These are phyloP conservation scores for Suhomyces wounanorum DNA, from an alignment of 1,139 yeast genomes.

Conservation along the genomic window DNA sequence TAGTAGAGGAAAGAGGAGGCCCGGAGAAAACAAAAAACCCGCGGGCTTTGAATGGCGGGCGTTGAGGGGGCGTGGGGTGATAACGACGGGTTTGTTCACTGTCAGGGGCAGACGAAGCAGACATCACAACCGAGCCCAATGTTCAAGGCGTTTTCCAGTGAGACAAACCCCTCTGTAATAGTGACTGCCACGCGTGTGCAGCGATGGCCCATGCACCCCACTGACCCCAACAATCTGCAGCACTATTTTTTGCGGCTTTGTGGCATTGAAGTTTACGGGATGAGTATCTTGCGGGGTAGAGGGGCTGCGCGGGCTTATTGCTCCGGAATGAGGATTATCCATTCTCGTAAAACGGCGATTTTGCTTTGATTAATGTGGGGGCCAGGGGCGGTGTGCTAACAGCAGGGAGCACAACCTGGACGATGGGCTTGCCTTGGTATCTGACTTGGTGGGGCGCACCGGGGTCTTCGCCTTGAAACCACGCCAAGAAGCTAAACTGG, in stretches of 20 bases:
- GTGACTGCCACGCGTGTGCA: slow-evolving; percentile 1
- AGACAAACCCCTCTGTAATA: not conserved
- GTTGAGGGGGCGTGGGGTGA: not conserved
- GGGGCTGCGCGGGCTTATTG: slow-evolving; percentile 2
- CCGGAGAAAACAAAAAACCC: too few relatives aligned
- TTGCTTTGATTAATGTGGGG: not conserved
- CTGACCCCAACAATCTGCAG: slow-evolving; percentile 5
- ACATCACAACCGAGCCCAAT: not conserved
- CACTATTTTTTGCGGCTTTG: slow-evolving; percentile 1
- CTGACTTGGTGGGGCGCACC: not conserved
- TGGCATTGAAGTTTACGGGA: slow-evolving; percentile 5
- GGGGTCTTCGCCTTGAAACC: not conserved
- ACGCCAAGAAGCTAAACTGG: not conserved
- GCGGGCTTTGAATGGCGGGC: too few relatives aligned
- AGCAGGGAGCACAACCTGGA: not conserved
- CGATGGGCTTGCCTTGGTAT: not conserved
- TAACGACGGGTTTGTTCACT: not conserved
- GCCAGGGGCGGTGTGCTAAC: not conserved
- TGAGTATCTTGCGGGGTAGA: slow-evolving; percentile 9
- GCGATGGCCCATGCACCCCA: slow-evolving; percentile 5
- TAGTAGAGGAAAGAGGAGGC: not conserved
- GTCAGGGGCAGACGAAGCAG: not conserved
- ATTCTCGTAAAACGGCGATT: slow-evolving; percentile 7
- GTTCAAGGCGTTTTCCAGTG: not conserved
- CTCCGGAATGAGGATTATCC: slow-evolving; percentile 2